Percentiles rank a stretch among this genome's conserved stretches.
phyloP scores from a whole-genome alignment of 2,329 filamentous ascomycete species.

The Cryoendolithus antarcticus region DNA sequence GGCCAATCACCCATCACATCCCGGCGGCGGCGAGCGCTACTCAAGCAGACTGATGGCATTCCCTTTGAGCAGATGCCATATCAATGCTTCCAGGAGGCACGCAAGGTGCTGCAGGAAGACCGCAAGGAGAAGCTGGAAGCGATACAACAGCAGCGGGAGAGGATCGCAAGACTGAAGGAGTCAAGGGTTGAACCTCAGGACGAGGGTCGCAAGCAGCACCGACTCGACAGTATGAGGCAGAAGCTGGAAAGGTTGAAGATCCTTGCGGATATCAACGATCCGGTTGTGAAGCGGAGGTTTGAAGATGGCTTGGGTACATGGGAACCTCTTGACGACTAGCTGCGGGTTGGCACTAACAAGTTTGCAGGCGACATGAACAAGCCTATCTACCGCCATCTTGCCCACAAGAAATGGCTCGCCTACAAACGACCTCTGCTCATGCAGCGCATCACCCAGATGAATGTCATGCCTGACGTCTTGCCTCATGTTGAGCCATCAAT shows the following conservation, averaged over 20 bases:
- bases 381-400: conserved; percentile 86
- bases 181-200: conserved; percentile 23
- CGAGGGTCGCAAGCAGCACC: conserved; percentile 43
- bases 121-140: conserved; percentile 65
- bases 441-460: conserved; percentile 78
- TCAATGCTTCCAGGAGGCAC: conserved; percentile 94
- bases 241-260: conserved; percentile 74
- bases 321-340: conserved; percentile 42
- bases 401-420: conserved; percentile 74
- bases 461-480: conserved; percentile 77
- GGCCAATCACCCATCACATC: conserved; percentile 66
- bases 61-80: conserved; percentile 92
- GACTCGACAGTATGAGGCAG: conserved; percentile 56
- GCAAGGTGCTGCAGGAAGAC: conserved; percentile 68
- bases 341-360: not conserved
- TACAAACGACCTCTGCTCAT: conserved; percentile 68
- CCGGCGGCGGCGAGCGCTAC: conserved; percentile 56
- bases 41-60: conserved; percentile 42
- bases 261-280: conserved; percentile 87
- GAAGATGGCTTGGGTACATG: conserved; percentile 78
- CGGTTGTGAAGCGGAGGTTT: conserved; percentile 80
- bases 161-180: conserved; percentile 56
- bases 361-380: conserved; percentile 78
- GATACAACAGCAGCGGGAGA: conserved; percentile 54
- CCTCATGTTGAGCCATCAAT: conserved; percentile 64